Evolutionary conservation across 768 basidiomycete genomes (phyloP).

Genomic region (Tricholoma hemisulphureum): DNA sequence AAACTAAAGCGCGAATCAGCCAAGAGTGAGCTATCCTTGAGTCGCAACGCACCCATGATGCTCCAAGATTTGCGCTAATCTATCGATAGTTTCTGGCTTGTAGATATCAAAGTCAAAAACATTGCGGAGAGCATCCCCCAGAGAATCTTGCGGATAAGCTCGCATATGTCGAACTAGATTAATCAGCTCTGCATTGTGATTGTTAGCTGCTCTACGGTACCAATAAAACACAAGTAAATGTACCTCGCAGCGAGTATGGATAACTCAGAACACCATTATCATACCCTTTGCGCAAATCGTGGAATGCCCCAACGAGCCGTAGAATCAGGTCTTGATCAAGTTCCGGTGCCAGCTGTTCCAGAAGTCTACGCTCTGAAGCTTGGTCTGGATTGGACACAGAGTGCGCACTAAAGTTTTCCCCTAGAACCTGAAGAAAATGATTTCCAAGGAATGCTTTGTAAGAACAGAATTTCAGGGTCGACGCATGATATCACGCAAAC

Average conservation of each 20-base stretch:
- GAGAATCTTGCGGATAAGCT: conserved; percentile 54
- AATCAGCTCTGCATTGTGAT: conserved; percentile 49
- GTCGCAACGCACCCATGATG: conserved; percentile 51
- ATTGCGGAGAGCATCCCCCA: conserved; percentile 60
- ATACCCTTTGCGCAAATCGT: conserved; percentile 58
- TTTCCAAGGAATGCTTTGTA: conserved; percentile 67
- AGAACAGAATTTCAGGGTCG: background rate
- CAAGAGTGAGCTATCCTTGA: background rate
- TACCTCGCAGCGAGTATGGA: conserved; percentile 67
- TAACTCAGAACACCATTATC: conserved; percentile 58
- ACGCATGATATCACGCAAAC: background rate
- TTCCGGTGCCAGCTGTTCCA: conserved; percentile 62
- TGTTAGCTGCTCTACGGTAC: background rate
- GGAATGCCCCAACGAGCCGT: conserved; percentile 62
- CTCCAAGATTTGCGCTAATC: conserved; percentile 54
- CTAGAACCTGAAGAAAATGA: conserved; percentile 69
- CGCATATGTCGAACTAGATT: conserved; percentile 64
- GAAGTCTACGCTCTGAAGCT: conserved; percentile 58
- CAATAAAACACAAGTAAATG: background rate
- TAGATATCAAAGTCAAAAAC: conserved; percentile 72
- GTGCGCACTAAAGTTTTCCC: conserved; percentile 67
- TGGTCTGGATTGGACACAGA: conserved; percentile 67
- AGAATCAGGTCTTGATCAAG: conserved; percentile 50
- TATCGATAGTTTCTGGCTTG: conserved; percentile 62
- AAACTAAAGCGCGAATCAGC: conserved; percentile 33